Conservation (phyloP, 306 rosid species). For the Fragaria ananassa region DNA sequence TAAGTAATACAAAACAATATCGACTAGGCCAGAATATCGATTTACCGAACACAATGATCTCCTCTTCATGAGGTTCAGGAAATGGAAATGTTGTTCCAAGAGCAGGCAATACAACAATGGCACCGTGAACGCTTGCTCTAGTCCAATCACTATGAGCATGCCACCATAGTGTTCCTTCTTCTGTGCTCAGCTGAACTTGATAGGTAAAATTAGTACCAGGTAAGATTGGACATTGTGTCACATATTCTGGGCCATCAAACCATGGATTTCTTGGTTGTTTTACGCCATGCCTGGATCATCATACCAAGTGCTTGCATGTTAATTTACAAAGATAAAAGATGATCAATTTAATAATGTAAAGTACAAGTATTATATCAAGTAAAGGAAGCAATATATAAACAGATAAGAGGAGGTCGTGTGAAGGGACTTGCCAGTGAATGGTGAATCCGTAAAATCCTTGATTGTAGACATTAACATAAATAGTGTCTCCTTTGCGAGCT, state of each 20-base stretch:
- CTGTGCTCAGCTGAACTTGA: not conserved
- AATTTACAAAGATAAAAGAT: not conserved
- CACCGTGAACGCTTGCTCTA: slow-evolving; percentile 9
- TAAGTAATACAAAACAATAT: not conserved
- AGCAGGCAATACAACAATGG: slow-evolving; percentile 8
- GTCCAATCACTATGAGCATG: not conserved
- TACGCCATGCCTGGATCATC: not conserved
- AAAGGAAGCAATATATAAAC: not conserved
- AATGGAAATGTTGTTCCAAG: slow-evolving; percentile 8
- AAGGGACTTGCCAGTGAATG: not conserved
- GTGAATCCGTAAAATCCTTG: not conserved
- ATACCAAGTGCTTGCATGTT: no score
- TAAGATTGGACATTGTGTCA: not conserved
- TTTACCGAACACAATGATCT: slow-evolving; percentile 9
- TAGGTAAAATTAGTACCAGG: not conserved
- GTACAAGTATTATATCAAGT: not conserved
- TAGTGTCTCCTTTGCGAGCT: not conserved
- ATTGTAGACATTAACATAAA: not conserved
- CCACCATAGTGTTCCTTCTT: not conserved
- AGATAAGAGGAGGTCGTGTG: not conserved
- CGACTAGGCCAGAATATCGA: not conserved
- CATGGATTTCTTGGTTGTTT: not conserved
- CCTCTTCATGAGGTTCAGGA: slow-evolving; percentile 8
- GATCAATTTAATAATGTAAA: no score
- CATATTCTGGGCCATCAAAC: not conserved